These are phyloP conservation scores for Hypoxylon lenormandii DNA, from an alignment of 495 filamentous ascomycete species.

Conservation along the genomic window DNA sequence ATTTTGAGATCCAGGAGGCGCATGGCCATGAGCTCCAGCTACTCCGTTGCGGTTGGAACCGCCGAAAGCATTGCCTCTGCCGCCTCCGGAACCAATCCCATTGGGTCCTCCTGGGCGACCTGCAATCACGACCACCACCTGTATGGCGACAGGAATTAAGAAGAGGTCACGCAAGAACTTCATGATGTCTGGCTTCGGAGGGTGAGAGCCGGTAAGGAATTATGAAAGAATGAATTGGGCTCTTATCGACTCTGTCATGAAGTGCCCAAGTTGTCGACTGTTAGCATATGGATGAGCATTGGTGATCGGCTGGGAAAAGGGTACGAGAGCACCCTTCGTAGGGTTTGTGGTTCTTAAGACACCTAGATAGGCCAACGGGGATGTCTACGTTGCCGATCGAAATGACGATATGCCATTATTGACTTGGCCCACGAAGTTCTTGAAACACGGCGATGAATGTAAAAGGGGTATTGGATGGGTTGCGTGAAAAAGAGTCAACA, in stretches of 20 bases:
- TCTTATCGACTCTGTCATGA: constrained; percentile 29
- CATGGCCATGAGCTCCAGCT: constrained; percentile 7
- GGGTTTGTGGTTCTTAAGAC: constrained; percentile 34
- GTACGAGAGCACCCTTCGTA: constrained; percentile 5
- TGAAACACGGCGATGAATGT: constrained; percentile 34
- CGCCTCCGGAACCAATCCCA: constrained; percentile 7
- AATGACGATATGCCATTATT: constrained; percentile 35
- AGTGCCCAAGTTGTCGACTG: constrained; percentile 18
- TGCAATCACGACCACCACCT: constrained; percentile 11
- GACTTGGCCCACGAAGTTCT: constrained; percentile 9
- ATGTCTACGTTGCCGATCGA: constrained; percentile 9
- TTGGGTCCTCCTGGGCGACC: constrained; percentile 20
- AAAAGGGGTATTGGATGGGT: constrained; percentile 32
- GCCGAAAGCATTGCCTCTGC: not conserved
- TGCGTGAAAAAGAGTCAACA: constrained; percentile 8
- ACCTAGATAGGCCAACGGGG: constrained; percentile 8
- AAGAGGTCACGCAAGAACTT: constrained; percentile 28
- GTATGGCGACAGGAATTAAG: constrained; percentile 23
- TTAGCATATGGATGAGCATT: constrained; percentile 1
- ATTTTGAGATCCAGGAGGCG: not conserved
- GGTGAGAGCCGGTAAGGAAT: constrained; percentile 20
- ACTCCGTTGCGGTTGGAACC: constrained; percentile 18
- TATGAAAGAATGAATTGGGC: constrained; percentile 20
- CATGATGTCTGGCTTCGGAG: constrained; percentile 32
- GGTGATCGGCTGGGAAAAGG: constrained; percentile 3